Conservation (phyloP, 305 asterid species). For the Solanum hybrid region DNA sequence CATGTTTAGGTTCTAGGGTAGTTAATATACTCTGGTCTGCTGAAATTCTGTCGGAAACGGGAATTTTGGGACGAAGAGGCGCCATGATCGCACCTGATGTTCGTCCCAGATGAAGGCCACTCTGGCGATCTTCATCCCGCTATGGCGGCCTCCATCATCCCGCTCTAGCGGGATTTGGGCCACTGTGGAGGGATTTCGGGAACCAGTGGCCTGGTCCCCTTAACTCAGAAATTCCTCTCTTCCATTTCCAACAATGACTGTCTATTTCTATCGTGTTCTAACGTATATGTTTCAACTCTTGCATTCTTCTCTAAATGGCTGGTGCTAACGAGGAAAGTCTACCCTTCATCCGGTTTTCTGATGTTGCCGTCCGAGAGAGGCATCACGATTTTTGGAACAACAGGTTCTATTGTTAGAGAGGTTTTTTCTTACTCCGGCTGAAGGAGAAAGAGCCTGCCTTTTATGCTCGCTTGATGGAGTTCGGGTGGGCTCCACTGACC, state of each 20-base stretch:
- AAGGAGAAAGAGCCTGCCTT: neutral
- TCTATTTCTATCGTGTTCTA: too few species aligned
- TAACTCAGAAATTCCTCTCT: too few species aligned
- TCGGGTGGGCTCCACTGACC: neutral
- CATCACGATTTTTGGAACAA: neutral
- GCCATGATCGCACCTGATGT: neutral
- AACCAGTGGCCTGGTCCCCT: too few species aligned
- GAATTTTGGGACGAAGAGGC: neutral
- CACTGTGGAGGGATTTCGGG: neutral
- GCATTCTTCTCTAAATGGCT: too few species aligned
- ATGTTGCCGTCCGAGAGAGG: neutral
- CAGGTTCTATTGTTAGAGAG: neutral
- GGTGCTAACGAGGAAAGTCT: too few species aligned
- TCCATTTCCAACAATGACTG: too few species aligned
- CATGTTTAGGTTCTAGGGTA: neutral
- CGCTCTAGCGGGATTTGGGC: neutral
- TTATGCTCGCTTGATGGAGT: neutral
- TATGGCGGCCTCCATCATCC: neutral
- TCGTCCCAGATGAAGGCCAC: neutral
- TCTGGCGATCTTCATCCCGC: neutral
- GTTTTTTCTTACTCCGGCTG: neutral
- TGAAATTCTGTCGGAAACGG: too few species aligned
- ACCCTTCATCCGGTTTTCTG: neutral
- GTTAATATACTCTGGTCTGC: neutral
- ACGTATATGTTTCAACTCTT: too few species aligned